These are phyloP conservation scores for Fusarium palustre DNA, from an alignment of 2,329 filamentous ascomycete genomes.

Conservation along the genomic window DNA sequence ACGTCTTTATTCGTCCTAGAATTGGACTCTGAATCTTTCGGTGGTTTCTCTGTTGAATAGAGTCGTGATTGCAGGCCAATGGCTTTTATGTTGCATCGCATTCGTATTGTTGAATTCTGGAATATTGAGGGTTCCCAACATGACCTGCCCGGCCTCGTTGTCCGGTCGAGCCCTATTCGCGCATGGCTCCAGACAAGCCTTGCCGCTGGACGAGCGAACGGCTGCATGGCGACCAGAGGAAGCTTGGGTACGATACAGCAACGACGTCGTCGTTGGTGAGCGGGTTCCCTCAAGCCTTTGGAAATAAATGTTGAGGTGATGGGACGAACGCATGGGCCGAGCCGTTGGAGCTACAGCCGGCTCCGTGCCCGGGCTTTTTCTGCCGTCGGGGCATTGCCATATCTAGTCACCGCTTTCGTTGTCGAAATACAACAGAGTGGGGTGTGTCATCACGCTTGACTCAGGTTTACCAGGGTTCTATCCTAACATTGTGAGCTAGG, in stretches of 20 bases:
- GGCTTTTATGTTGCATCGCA: constrained; percentile 38
- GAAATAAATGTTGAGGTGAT: constrained; percentile 38
- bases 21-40: constrained; percentile 31
- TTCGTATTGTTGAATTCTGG: constrained; percentile 36
- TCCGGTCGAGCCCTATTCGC: constrained; percentile 43
- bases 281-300: constrained; percentile 21
- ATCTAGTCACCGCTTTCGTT: constrained; percentile 40
- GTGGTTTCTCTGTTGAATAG: constrained; percentile 47
- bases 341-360: constrained; percentile 41
- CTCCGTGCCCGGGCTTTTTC: constrained; percentile 44
- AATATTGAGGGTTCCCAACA: constrained; percentile 28
- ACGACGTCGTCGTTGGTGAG: constrained; percentile 27
- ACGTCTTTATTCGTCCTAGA: constrained; percentile 32
- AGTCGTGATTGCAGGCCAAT: constrained; percentile 41
- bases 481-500: background rate
- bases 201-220: constrained; percentile 50
- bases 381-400: constrained; percentile 34
- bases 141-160: constrained; percentile 35
- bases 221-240: constrained; percentile 50
- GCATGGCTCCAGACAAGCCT: constrained; percentile 49
- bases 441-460: constrained; percentile 7
- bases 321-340: constrained; percentile 40
- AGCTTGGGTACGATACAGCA: constrained; percentile 19
- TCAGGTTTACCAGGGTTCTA: constrained; percentile 20
- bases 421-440: constrained; percentile 5